Base-by-base conservation (phyloP, 108 stramenopile species). In the Nannochloropsis salina region DNA sequence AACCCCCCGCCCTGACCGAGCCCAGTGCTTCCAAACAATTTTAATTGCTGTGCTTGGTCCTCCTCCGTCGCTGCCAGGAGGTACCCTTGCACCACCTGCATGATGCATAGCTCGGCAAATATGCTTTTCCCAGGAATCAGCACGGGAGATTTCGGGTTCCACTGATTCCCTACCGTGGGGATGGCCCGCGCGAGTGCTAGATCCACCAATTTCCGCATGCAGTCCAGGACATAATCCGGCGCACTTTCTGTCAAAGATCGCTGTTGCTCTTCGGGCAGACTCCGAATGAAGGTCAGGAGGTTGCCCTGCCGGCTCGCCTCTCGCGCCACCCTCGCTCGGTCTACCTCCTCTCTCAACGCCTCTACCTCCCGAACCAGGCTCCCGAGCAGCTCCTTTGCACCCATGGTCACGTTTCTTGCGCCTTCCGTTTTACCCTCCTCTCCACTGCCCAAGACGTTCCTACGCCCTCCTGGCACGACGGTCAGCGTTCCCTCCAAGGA, bases 21-120 rank as follows among this genome's bases (percentile, higher is more conserved):
- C 61, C 61, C 61, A 15, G 61, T 74, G 3, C 61, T n/a, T 74
- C 61, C 61, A 74, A 74, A 74, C 61, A 74, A n/a, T n/a, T 74
- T 74, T n/a, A 74, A 74, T n/a, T 74, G 61, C 61, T 74, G 61
- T 6, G 4, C 61, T 6, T 74, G 61, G 61, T 74, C 61, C 61
- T 74, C 61, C 61, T 74, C 61, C 8, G 61, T 74, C 61, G 61
- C 61, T n/a, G 61, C 61, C 8, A 74, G n/a, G 20, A 74, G 61
- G 8, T 74, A 74, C 3, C 61, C 61, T n/a, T 74, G 61, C 20
- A 74, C 61, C 6, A 74, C 61, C 61, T 74, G 61, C 61, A 74
- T 74, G n/a, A 74, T 74, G n/a, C 61, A 74, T n/a, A 74, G 61
- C n/a, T 74, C 61, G 6, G 61, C 61, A 74, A 74, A 74, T n/a